Base-by-base conservation (phyloP, 2,329 filamentous ascomycete genomes). In the Hirsutella minnesotensis region DNA sequence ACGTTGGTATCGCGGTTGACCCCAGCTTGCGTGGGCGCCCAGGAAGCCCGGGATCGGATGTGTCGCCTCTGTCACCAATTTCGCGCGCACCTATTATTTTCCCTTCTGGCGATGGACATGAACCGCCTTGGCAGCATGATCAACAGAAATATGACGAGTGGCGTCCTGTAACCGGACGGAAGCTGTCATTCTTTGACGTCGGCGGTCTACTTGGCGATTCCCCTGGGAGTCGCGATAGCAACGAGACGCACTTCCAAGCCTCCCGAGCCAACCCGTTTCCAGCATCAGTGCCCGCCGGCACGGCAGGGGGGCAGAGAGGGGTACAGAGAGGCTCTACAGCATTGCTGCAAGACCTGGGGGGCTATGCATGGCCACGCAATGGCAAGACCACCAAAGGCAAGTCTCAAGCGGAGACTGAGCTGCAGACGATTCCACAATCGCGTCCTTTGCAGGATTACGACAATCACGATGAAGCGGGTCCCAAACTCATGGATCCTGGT, bases 181-280 rank as follows among this genome's bases (percentile, higher is more conserved):
- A 73, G 38, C 77, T 92, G 4, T 86, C 85, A 0, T 90, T 95
- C 59, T 88, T 90, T 53, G 89, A 95, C 51, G 81, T 88, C 1
- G 87, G 87, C 19, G 86, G 85, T 0, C 64, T 94, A 0, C 65
- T 94, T 0, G 77, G 81, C 5, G 70, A 69, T 16, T 49, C 62
- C 2, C 49, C 51, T 8, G 53, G 55, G 39, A 56, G 58, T 7
- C 54, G 54, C 40, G 56, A 57, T 47, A 58, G 52, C 40, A 52
- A 34, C 16, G 15, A 15, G 4, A n/a, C 13, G 8, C 33, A 15
- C 33, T 34, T 16, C 13, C 15, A n/a, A 34, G 15, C 33, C 13
- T 27, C 7, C 24, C 24, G 24, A 27, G 16, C 33, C 8, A 9
- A 18, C 3, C 50, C 56, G 15, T 66, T 70, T 8, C 63, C 65